phyloP scores from a whole-genome alignment of 495 filamentous ascomycete species.

The Geoglossum glabrum region DNA sequence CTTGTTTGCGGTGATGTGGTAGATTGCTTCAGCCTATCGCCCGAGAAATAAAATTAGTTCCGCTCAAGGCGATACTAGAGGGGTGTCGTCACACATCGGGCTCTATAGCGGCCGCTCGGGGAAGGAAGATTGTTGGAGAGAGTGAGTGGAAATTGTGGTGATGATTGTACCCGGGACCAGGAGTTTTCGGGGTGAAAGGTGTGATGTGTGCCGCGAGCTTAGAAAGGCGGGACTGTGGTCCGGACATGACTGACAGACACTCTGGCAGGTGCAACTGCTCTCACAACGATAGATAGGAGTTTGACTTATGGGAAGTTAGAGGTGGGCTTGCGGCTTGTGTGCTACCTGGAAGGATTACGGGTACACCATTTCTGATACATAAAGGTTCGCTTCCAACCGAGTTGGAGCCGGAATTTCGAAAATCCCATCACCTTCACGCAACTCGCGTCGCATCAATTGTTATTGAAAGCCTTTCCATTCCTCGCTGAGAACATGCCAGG shows the following conservation, averaged over 20 bases:
- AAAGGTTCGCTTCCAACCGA: neutral
- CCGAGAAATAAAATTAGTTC: neutral
- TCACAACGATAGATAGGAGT: neutral
- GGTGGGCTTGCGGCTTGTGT: neutral
- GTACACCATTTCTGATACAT: too few relatives aligned
- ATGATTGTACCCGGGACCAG: conserved; percentile 21
- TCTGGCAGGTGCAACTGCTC: neutral
- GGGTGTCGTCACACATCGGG: conserved; percentile 37
- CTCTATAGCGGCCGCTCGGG: conserved; percentile 74
- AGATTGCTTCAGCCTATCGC: conserved; percentile 59
- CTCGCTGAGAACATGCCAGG: conserved; percentile 1
- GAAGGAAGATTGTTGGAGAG: conserved; percentile 76
- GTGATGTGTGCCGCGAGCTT: conserved; percentile 20
- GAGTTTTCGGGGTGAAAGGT: conserved; percentile 8
- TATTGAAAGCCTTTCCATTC: conserved; percentile 1
- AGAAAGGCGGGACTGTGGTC: conserved; percentile 17
- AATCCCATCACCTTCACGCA: neutral
- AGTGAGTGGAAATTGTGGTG: conserved; percentile 54
- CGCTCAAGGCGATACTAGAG: neutral
- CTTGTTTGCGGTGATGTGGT: conserved; percentile 68
- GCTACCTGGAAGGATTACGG: too few relatives aligned
- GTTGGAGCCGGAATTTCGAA: neutral
- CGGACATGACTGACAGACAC: conserved; percentile 9
- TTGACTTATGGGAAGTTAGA: neutral
- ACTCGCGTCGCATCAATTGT: neutral